Evolutionary conservation across 2,329 filamentous ascomycete genomes (phyloP).

Genomic region (Zymoseptoria passerinii): DNA sequence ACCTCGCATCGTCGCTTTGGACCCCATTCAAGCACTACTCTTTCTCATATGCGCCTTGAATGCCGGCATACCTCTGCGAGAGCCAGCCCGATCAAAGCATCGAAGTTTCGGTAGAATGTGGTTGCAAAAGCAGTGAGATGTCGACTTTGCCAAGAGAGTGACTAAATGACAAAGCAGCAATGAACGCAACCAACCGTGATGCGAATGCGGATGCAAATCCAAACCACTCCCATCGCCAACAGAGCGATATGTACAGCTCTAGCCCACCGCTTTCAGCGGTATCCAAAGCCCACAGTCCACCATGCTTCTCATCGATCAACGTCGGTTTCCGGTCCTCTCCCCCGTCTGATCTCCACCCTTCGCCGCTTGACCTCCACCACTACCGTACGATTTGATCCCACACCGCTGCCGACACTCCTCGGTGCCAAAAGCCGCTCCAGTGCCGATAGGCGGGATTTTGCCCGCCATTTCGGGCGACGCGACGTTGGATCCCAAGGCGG

Average conservation of each 20-base stretch:
- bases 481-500: constrained; percentile 35
- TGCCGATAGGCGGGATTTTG: constrained; percentile 34
- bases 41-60: not conserved
- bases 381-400: constrained; percentile 8
- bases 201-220: not conserved
- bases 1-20: not conserved
- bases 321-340: not conserved
- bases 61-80: not conserved
- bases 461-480: constrained; percentile 26
- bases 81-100: not conserved
- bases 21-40: not conserved
- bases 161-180: not conserved
- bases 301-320: not conserved
- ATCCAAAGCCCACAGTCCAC: not conserved
- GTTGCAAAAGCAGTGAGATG: not conserved
- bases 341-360: not conserved
- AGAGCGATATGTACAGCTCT: constrained; percentile 1
- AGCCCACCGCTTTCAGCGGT: not conserved
- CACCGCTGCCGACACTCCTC: constrained; percentile 34
- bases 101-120: not conserved
- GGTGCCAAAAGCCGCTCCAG: constrained; percentile 36
- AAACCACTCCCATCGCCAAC: not conserved
- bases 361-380: not conserved
- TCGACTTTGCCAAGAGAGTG: not conserved
- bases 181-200: not conserved